A percentile compares a stretch with the other conserved stretches of the same genome.
These are phyloP conservation scores for Prosopis cineraria DNA, from an alignment of 306 rosid genomes.

Conservation along the genomic window DNA sequence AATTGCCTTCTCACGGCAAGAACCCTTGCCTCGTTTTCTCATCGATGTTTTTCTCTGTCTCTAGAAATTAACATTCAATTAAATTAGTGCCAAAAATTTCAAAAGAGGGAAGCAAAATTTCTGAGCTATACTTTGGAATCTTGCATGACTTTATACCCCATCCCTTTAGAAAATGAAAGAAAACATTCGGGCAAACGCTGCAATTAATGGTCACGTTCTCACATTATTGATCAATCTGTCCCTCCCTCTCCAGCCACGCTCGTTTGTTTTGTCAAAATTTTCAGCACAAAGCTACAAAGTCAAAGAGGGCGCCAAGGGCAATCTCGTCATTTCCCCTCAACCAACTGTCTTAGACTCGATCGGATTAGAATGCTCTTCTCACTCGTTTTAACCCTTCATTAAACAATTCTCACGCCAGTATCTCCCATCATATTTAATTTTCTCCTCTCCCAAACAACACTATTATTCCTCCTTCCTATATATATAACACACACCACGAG, in stretches of 20 bases:
- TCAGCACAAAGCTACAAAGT: slow-evolving; percentile 32
- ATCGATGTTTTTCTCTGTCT: background rate
- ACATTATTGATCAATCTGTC: no score
- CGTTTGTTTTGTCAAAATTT: background rate
- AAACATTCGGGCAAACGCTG: slow-evolving; percentile 37
- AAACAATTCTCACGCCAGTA: background rate
- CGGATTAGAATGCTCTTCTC: background rate
- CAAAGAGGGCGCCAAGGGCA: slow-evolving; percentile 51
- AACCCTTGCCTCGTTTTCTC: background rate
- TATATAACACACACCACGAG: background rate
- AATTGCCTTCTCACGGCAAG: background rate
- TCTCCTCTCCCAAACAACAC: slow-evolving; percentile 37
- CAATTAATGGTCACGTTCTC: background rate
- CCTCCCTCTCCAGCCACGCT: background rate
- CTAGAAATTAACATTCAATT: background rate
- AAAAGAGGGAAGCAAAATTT: background rate
- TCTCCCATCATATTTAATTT: background rate
- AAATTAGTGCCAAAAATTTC: background rate
- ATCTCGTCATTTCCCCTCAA: slow-evolving; percentile 40
- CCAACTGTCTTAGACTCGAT: slow-evolving; percentile 42
- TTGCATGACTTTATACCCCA: background rate
- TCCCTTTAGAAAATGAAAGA: background rate
- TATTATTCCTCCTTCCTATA: background rate
- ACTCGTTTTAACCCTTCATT: slow-evolving; percentile 32
- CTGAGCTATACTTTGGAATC: background rate